Evolutionary conservation across 2,329 filamentous ascomycete species (phyloP).

Genomic region (Ceratocystis cubensis): DNA sequence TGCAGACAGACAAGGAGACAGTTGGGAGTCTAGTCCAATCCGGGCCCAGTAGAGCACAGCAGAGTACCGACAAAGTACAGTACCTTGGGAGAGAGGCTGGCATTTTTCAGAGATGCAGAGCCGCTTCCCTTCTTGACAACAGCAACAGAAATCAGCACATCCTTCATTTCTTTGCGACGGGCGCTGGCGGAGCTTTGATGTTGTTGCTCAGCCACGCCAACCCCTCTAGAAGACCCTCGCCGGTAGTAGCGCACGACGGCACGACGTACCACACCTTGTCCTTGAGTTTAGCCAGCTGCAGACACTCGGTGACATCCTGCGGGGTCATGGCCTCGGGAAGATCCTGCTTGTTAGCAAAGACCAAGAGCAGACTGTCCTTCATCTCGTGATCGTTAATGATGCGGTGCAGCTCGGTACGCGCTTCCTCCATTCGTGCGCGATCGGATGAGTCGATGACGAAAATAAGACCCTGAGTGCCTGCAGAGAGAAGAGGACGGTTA

Average conservation of each 20-base stretch:
- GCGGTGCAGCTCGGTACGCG: slow-evolving; percentile 81
- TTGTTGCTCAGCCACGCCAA: slow-evolving; percentile 76
- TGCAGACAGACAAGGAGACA: neutral
- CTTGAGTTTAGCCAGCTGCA: slow-evolving; percentile 64
- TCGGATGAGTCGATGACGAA: slow-evolving; percentile 98
- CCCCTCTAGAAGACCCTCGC: slow-evolving; percentile 69
- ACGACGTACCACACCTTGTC: slow-evolving; percentile 79
- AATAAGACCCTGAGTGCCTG: slow-evolving; percentile 92
- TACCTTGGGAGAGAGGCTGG: neutral
- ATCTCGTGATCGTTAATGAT: slow-evolving; percentile 98
- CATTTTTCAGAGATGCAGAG: neutral
- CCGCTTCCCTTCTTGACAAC: neutral
- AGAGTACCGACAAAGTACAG: neutral
- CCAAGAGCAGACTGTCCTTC: slow-evolving; percentile 84
- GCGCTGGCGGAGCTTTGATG: slow-evolving; percentile 52
- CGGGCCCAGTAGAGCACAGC: neutral
- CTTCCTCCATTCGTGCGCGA: slow-evolving; percentile 81
- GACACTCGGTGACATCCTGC: slow-evolving; percentile 63
- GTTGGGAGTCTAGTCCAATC: neutral
- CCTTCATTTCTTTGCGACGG: slow-evolving; percentile 40
- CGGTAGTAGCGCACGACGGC: slow-evolving; percentile 69
- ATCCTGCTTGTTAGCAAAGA: slow-evolving; percentile 99
- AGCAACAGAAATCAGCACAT: neutral
- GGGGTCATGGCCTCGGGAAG: slow-evolving; percentile 69
- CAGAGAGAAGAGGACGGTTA: slow-evolving; percentile 7